Percentiles rank a stretch among this genome's conserved stretches.
These are phyloP conservation scores for Vicia sativa DNA, from an alignment of 306 rosid species.

Conservation along the genomic window DNA sequence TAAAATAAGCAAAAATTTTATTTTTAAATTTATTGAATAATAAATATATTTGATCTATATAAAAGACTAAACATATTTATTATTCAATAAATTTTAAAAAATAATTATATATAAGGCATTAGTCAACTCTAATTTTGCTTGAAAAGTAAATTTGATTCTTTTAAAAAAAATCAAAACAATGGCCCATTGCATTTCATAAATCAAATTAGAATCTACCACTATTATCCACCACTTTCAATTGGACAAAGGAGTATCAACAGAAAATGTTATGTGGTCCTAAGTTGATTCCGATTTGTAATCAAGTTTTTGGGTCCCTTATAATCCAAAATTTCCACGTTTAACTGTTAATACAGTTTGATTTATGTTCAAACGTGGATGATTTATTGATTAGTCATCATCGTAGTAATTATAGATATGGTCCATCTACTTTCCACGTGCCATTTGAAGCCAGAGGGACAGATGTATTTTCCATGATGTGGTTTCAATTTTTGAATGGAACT, in stretches of 20 bases:
- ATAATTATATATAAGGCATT: too few species aligned
- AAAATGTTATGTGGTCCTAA: slow-evolving; percentile 32
- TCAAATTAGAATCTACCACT: slow-evolving; percentile 25
- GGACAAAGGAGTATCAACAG: slow-evolving; percentile 19
- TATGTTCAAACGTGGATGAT: slow-evolving; percentile 35
- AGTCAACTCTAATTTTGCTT: not conserved
- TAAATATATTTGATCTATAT: too few species aligned
- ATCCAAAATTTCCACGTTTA: slow-evolving; percentile 35
- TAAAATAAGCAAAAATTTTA: too few species aligned
- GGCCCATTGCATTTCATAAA: slow-evolving; percentile 18
- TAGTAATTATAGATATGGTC: slow-evolving; percentile 31
- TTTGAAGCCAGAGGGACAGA: slow-evolving; percentile 10
- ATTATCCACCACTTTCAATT: slow-evolving; percentile 41
- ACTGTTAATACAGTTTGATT: slow-evolving; percentile 34
- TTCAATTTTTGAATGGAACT: slow-evolving; percentile 42
- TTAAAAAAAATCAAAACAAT: not conserved
- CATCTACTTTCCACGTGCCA: slow-evolving; percentile 39
- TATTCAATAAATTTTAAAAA: too few species aligned
- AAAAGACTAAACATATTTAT: too few species aligned
- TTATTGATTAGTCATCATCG: slow-evolving; percentile 28
- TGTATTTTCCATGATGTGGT: slow-evolving; percentile 36
- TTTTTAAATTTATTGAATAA: too few species aligned
- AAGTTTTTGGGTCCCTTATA: slow-evolving; percentile 37
- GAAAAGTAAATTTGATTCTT: not conserved
- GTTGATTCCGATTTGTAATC: slow-evolving; percentile 32